These are phyloP conservation scores for Pseudogymnoascus sp. DNA, from an alignment of 2,329 filamentous ascomycete species.

Conservation along the genomic window DNA sequence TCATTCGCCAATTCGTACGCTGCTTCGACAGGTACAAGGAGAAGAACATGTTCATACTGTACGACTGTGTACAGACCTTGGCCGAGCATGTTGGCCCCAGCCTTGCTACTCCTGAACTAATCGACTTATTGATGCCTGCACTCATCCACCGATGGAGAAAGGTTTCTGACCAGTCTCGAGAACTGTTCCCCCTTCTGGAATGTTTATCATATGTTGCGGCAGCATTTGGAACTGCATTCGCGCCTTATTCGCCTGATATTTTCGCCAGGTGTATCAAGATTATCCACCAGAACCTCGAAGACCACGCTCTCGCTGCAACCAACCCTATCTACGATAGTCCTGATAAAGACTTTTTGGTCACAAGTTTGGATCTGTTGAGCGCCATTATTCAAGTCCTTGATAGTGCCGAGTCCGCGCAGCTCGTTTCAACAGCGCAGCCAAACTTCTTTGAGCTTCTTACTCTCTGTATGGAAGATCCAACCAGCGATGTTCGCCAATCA, in stretches of 20 bases:
- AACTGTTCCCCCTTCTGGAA: slow-evolving; percentile 92
- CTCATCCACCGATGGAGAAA: slow-evolving; percentile 82
- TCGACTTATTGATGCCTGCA: slow-evolving; percentile 83
- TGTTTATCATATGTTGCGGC: slow-evolving; percentile 91
- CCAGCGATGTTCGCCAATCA: slow-evolving; percentile 91
- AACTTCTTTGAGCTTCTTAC: slow-evolving; percentile 84
- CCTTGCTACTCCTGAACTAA: slow-evolving; percentile 73
- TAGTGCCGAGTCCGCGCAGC: slow-evolving; percentile 61
- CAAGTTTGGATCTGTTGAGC: slow-evolving; percentile 86
- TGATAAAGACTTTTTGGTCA: slow-evolving; percentile 95
- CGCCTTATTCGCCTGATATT: slow-evolving; percentile 77
- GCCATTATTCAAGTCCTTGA: slow-evolving; percentile 88
- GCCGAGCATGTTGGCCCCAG: slow-evolving; percentile 83
- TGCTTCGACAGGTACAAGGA: slow-evolving; percentile 98
- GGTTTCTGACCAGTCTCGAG: slow-evolving; percentile 79
- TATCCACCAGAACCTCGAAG: slow-evolving; percentile 84
- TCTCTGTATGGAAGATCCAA: slow-evolving; percentile 85
- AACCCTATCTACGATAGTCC: slow-evolving; percentile 66
- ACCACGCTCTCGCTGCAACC: slow-evolving; percentile 61
- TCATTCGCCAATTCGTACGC: slow-evolving; percentile 82
- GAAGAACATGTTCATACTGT: slow-evolving; percentile 96
- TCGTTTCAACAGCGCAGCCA: slow-evolving; percentile 69
- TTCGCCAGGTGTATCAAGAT: slow-evolving; percentile 85
- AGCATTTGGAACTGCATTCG: slow-evolving; percentile 73
- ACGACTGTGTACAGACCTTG: slow-evolving; percentile 95